Evolutionary conservation across 2,329 filamentous ascomycete genomes (phyloP), one percentile per base, ranked within the genome.

Genomic region (Penicillium sp.): DNA sequence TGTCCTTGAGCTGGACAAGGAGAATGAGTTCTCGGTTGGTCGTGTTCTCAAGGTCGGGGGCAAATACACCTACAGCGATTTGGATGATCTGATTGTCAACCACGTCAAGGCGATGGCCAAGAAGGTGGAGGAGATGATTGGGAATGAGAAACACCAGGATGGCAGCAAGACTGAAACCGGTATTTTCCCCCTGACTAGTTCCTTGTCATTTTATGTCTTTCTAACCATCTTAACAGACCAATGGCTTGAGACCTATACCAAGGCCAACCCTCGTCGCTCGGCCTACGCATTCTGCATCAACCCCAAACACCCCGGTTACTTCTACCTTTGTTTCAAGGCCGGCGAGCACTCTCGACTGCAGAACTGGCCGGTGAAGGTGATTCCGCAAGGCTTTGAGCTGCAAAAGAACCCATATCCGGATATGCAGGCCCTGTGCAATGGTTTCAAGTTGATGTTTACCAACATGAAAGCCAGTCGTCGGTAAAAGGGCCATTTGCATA

Each of bases 81-180:
- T 99, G 58, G 94, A 99, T 76, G 94, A 99, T 73, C 76, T 99
- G 77, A 97, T 99, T 64, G 92, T 96, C 70, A 89, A 94, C 69
- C 94, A 99, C 71, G 90, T 99, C 70, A 94, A 96, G 78, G 90
- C 92, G 50, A 99, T 97, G 94, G 89, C 92, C 18, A 90, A 89
- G 75, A 99, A 99, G 81, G 93, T 97, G 49, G 91, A 96, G 63
- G 93, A 99, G 79, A 87, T 99, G 80, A 94, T 91, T 82, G 85
- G 88, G 62, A 88, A 97, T 73, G 93, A 97, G 72, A 96, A 96
- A 75, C 99, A 89, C 80, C 91, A 96, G 76, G 85, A 85, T 60
- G 87, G 89, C 57, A 92, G 86, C 58, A 88, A 88, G 68, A 81
- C 86, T 58, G 89, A 94, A 68, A 89, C 92, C 60, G 92, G 93